Conservation (phyloP, 352 stramenopile species). For the Phytophthora capsici region DNA sequence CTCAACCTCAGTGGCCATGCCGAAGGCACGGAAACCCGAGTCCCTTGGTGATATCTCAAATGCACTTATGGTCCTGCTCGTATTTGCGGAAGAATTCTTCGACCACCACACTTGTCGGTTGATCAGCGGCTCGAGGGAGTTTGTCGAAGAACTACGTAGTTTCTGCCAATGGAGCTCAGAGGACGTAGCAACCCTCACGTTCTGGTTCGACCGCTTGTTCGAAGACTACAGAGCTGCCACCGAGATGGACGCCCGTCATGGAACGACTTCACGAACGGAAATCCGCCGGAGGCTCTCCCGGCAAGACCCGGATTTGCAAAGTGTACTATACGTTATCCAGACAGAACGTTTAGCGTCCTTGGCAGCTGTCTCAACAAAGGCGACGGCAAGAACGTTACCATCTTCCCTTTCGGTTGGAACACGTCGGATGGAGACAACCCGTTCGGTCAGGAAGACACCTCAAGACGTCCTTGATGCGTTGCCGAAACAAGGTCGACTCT, state of each 20-base stretch:
- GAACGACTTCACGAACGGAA: not conserved
- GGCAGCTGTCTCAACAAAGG: not conserved
- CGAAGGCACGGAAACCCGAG: not conserved
- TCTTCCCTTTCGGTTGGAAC: not conserved
- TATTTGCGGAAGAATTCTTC: conserved; percentile 19
- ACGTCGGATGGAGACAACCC: not conserved
- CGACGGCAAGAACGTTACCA: not conserved
- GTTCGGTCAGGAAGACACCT: not conserved
- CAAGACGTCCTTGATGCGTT: conserved; percentile 1
- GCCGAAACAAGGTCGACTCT: not conserved
- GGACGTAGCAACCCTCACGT: not conserved
- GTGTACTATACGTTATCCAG: conserved; percentile 9
- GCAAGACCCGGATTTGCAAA: conserved; percentile 9
- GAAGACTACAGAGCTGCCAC: conserved; percentile 7
- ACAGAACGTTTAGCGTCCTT: conserved; percentile 3
- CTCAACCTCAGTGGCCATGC: not conserved
- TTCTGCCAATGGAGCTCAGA: not conserved
- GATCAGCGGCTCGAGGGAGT: not conserved
- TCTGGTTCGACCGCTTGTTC: conserved; percentile 5
- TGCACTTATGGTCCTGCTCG: conserved; percentile 5
- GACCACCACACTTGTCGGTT: conserved; percentile 3
- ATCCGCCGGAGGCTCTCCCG: not conserved
- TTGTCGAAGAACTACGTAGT: conserved; percentile 4
- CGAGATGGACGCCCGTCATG: not conserved
- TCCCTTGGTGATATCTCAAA: conserved; percentile 14